Percentiles rank a stretch among this genome's conserved stretches.
phyloP scores from a whole-genome alignment of 805 yeast genomes.

The Kazachstania martiniae region DNA sequence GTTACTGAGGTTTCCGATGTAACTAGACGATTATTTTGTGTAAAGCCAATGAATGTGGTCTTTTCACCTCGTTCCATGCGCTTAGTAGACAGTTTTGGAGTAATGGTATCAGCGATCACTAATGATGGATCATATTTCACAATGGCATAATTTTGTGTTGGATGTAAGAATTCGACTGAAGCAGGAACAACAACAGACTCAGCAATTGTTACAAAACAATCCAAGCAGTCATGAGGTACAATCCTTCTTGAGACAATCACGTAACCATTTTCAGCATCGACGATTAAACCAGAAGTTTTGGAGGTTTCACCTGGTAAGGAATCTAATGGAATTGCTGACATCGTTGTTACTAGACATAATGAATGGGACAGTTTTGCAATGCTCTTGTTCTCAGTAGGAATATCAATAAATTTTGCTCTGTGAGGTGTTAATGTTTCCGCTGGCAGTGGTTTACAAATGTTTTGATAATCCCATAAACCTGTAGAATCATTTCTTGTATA shows the following conservation, averaged over 20 bases:
- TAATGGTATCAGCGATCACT: constrained; percentile 56
- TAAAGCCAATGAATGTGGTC: constrained; percentile 71
- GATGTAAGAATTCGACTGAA: constrained; percentile 72
- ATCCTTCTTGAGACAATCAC: constrained; percentile 66
- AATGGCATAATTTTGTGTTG: constrained; percentile 76
- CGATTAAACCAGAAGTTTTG: constrained; percentile 64
- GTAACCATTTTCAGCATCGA: constrained; percentile 72
- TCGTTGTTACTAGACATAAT: constrained; percentile 59
- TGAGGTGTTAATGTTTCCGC: constrained; percentile 43
- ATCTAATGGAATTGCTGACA: constrained; percentile 63
- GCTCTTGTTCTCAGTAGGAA: constrained; percentile 44
- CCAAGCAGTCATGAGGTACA: constrained; percentile 71
- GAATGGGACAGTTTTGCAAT: constrained; percentile 52
- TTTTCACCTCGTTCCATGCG: constrained; percentile 68
- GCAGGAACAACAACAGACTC: constrained; percentile 78
- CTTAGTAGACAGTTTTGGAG: constrained; percentile 49
- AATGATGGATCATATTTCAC: constrained; percentile 70
- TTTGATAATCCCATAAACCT: constrained; percentile 47
- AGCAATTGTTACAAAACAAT: constrained; percentile 69
- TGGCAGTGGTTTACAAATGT: constrained; percentile 46
- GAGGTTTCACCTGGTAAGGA: constrained; percentile 55
- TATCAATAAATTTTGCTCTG: constrained; percentile 58
- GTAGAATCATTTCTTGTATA: constrained; percentile 52
- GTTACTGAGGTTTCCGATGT: constrained; percentile 68
- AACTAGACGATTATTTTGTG: constrained; percentile 55